Conservation (phyloP, 352 stramenopile genomes). For the Phytophthora aleatoria region DNA sequence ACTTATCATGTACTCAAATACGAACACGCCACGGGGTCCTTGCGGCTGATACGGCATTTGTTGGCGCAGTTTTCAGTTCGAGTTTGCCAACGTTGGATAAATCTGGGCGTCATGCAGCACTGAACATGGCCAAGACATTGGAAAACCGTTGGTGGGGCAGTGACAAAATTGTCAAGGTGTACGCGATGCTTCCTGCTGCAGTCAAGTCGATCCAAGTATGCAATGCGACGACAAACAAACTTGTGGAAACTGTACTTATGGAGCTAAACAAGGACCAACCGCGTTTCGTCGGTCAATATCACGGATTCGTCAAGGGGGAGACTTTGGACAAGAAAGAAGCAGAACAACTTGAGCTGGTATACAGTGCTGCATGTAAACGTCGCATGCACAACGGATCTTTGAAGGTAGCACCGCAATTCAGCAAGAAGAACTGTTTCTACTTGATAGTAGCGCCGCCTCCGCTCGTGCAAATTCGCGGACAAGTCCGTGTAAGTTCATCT, state of each 20-base stretch:
- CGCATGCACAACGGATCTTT: neutral
- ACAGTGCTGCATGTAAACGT: conserved; percentile 26
- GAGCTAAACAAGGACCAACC: conserved; percentile 42
- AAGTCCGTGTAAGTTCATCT: conserved; percentile 31
- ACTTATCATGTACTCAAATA: conserved; percentile 39
- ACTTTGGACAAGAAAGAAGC: conserved; percentile 39
- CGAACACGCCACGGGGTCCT: conserved; percentile 46
- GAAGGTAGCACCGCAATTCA: conserved; percentile 26
- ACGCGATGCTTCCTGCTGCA: conserved; percentile 43
- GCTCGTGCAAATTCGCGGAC: conserved; percentile 47
- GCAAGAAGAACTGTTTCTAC: conserved; percentile 47
- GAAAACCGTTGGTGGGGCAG: conserved; percentile 46
- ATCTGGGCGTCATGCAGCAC: neutral
- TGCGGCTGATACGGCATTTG: conserved; percentile 42
- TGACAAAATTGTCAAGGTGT: conserved; percentile 55
- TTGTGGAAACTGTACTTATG: conserved; percentile 37
- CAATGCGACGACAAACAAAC: conserved; percentile 44
- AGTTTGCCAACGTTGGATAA: conserved; percentile 28
- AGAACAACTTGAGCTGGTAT: conserved; percentile 39
- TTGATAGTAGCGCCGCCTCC: conserved; percentile 53
- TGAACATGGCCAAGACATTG: conserved; percentile 10
- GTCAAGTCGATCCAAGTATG: conserved; percentile 45
- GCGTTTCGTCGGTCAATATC: conserved; percentile 63
- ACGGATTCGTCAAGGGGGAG: conserved; percentile 50
- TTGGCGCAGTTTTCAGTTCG: conserved; percentile 44